Evolutionary conservation across 441 rosid genomes (phyloP), one percentile per base, ranked within the genome.

Genomic region (Macaranga tanarius): DNA sequence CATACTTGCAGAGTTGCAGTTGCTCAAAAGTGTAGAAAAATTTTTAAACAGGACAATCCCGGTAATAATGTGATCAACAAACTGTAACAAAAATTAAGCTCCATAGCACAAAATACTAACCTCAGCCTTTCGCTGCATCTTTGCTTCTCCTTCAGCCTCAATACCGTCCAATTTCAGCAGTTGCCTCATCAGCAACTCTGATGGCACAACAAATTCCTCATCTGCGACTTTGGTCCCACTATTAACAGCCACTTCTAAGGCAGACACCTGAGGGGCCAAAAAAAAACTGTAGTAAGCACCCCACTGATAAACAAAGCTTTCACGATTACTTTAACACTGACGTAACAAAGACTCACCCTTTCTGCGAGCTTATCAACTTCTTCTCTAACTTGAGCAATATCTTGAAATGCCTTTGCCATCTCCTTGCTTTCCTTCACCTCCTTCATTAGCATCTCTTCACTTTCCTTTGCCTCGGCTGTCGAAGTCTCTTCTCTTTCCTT

Each of bases 121-220:
- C 97, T 94, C 97, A 62, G 95, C 89, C 84, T 85, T 95, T 38
- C 97, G 85, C 79, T 80, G 95, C 66, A 81, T 6, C 81, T 80
- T 89, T 47, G 93, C 95, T 79, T 92, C 95, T 52, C 97, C 99
- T 74, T 86, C 92, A n/a, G 97, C 99, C 81, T 83, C 84, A 52
- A 92, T 86, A 17, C 86, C 75, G 76, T 95, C 99, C 85, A 95
- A 76, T 76, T 89, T 91, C 73, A 92, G 92, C 84, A 95, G 65
- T 80, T 88, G 89, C 74, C 84, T 89, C 99, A 95, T 92, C 19
- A 95, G 91, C 76, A 95, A 82, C 86, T 95, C 97, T 5, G 94
- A 80, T 16, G 88, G 67, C 57, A 80, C 69, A 55, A 69, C 90
- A 76, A 91, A 89, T 77, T 95, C 97, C 80, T 84, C 73, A 6